Evolutionary conservation across 768 basidiomycete species (phyloP).

Genomic region (Leccinum rimulosum): DNA sequence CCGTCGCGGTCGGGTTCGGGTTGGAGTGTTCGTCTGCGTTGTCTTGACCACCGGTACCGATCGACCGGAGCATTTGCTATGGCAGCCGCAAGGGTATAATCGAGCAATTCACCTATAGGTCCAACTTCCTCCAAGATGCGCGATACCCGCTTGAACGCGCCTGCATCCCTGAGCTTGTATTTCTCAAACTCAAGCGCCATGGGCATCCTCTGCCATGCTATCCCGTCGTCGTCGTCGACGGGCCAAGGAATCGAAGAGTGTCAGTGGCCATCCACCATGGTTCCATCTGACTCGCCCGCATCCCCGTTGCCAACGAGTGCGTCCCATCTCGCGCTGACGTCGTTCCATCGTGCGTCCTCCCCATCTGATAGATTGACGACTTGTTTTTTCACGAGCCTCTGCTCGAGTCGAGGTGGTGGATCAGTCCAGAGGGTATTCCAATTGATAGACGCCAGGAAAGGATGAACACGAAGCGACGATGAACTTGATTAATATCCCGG

Average conservation of each 20-base stretch:
- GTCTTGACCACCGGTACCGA: not conserved
- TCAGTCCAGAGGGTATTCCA: constrained; percentile 69
- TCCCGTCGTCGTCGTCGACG: constrained; percentile 33
- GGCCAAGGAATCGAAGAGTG: not conserved
- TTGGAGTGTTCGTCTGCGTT: not conserved
- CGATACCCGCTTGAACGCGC: constrained; percentile 19
- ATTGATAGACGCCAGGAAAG: constrained; percentile 56
- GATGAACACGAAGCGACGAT: constrained; percentile 53
- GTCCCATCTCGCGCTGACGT: constrained; percentile 56
- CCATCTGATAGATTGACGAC: constrained; percentile 17
- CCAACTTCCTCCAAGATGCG: constrained; percentile 39
- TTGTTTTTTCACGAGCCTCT: constrained; percentile 53
- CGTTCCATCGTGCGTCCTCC: constrained; percentile 44
- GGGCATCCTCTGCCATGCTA: constrained; percentile 52
- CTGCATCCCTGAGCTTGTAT: constrained; percentile 17
- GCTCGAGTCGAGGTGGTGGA: constrained; percentile 54
- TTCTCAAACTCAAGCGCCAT: constrained; percentile 32
- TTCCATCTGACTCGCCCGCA: constrained; percentile 13
- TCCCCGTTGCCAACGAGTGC: constrained; percentile 36
- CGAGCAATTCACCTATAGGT: constrained; percentile 41
- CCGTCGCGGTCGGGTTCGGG: not conserved
- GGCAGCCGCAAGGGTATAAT: constrained; percentile 22
- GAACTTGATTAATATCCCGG: constrained; percentile 19
- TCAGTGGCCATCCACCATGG: not conserved
- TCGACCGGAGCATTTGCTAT: not conserved